Conservation (phyloP, 176 grass and related monocot genomes). For the Thinopyrum elongatum region DNA sequence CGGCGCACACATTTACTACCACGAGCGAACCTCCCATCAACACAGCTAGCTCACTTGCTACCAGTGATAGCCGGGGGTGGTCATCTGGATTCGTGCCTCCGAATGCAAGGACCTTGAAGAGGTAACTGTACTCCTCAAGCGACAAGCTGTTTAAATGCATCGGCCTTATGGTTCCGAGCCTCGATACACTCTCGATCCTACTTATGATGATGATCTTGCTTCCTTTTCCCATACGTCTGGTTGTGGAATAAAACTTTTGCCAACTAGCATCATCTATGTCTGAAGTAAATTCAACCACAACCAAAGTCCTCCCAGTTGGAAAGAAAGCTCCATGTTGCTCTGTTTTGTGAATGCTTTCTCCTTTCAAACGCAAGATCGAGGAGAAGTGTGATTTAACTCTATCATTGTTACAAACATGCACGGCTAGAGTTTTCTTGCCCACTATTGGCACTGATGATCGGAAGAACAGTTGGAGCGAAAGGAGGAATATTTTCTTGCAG, state of each 20-base stretch:
- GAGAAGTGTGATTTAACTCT: not conserved
- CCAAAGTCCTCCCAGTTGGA: not conserved
- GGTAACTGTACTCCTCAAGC: slow-evolving; percentile 22
- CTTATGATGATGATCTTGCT: slow-evolving; percentile 36
- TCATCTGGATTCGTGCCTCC: slow-evolving; percentile 23
- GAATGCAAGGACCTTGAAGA: slow-evolving; percentile 37
- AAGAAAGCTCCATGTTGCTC: not conserved
- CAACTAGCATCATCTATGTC: slow-evolving; percentile 15
- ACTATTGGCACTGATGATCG: not conserved
- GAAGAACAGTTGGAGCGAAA: not conserved
- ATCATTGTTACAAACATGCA: not conserved
- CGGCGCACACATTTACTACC: not conserved
- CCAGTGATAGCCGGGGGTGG: slow-evolving; percentile 3
- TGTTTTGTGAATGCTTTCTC: not conserved
- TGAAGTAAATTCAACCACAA: slow-evolving; percentile 15
- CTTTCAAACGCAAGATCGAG: not conserved
- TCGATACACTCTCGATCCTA: not conserved
- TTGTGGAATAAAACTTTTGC: slow-evolving; percentile 2
- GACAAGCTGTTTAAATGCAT: not conserved
- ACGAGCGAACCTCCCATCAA: slow-evolving; percentile 12
- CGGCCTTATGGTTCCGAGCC: slow-evolving; percentile 23
- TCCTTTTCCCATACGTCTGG: not conserved
- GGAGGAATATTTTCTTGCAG: not conserved
- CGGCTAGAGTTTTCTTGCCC: not conserved
- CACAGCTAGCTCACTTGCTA: not conserved